A percentile compares a stretch with the other conserved stretches of the same genome.
Conservation (phyloP, 75 land plant genomes). For the Pinus albicaulis region DNA sequence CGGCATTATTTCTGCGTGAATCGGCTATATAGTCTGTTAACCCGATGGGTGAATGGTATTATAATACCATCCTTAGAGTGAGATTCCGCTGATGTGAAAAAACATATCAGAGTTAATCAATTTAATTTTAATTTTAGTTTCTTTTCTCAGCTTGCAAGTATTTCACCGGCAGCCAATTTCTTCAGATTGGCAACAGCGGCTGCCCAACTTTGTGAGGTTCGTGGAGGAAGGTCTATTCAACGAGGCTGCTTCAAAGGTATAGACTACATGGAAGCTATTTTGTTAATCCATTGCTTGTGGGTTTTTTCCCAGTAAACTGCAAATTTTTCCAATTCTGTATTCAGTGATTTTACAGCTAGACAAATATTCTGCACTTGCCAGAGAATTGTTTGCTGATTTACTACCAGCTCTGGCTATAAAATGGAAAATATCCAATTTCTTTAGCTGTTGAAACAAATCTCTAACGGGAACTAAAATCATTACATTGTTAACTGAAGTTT, state of each 20-base stretch:
- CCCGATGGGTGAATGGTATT: too few relatives aligned
- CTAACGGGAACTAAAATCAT: not conserved
- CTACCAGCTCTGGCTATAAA: not conserved
- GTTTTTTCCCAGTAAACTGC: not conserved
- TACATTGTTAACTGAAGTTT: not conserved
- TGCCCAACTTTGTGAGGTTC: not conserved
- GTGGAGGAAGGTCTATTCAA: not conserved
- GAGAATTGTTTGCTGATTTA: not conserved
- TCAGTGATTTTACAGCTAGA: not conserved
- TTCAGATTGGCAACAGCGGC: not conserved
- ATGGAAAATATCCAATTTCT: not conserved
- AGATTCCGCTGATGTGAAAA: too few relatives aligned
- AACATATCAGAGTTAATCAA: too few relatives aligned
- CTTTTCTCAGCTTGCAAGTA: not conserved
- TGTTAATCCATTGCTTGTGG: not conserved
- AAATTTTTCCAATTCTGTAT: not conserved
- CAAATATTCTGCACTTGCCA: not conserved
- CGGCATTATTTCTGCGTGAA: too few relatives aligned
- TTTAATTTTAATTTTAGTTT: not conserved
- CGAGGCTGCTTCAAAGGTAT: not conserved
- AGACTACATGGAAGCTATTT: not conserved
- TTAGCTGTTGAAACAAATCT: not conserved
- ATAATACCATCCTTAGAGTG: too few relatives aligned
- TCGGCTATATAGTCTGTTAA: too few relatives aligned
- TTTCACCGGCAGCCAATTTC: not conserved